Evolutionary conservation across 768 basidiomycete genomes (phyloP).

Genomic region (Collybia nuda): DNA sequence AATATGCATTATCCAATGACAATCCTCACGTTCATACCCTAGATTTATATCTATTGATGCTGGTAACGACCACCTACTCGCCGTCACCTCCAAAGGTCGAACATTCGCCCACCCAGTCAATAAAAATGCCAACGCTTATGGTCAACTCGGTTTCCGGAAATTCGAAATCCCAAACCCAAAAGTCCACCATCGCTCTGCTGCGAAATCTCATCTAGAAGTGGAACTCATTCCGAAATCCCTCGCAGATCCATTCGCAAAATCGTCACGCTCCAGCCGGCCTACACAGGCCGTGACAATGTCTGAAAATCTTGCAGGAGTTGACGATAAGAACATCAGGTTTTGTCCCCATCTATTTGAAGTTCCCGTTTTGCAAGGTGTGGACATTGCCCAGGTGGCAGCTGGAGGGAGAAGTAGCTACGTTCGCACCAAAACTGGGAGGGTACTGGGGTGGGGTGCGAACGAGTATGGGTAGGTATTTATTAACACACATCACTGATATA

Average conservation of each 20-base stretch:
- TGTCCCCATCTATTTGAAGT: constrained; percentile 75
- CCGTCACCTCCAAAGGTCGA: constrained; percentile 70
- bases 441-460: constrained; percentile 90
- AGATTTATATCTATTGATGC: constrained; percentile 77
- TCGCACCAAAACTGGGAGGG: constrained; percentile 63
- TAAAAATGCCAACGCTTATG: constrained; percentile 72
- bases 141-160: constrained; percentile 80
- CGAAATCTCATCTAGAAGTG: constrained; percentile 37
- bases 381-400: constrained; percentile 68
- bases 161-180: constrained; percentile 47
- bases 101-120: constrained; percentile 78
- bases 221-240: constrained; percentile 60
- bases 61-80: constrained; percentile 73
- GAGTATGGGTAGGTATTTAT: constrained; percentile 62
- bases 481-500: constrained; percentile 1
- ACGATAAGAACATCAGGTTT: constrained; percentile 55
- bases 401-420: constrained; percentile 75
- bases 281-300: constrained; percentile 24
- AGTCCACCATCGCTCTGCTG: constrained; percentile 17
- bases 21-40: background rate
- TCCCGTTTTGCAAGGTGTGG: constrained; percentile 63
- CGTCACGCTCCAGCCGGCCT: constrained; percentile 39
- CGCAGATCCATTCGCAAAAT: constrained; percentile 47
- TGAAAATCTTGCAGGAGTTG: constrained; percentile 28
- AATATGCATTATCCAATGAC: background rate